Evolutionary conservation across 2,329 filamentous ascomycete genomes (phyloP).

Genomic region (Diatrype stigma): DNA sequence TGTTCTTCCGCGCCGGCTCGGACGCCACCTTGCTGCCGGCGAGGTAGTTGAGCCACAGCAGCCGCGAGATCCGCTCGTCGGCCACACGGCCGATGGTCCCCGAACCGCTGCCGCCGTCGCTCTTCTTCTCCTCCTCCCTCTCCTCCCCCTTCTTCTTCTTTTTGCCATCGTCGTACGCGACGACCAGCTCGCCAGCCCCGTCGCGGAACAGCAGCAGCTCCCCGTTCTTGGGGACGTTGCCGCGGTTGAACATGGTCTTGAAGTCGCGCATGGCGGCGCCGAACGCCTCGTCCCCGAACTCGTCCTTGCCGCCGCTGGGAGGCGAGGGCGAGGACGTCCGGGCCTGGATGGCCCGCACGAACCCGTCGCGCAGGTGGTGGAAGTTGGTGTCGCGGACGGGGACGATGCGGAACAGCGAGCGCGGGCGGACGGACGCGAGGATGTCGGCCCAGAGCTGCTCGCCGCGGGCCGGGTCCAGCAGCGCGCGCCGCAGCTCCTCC

Average conservation of each 20-base stretch:
- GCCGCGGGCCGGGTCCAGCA: constrained; percentile 66
- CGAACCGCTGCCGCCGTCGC: constrained; percentile 34
- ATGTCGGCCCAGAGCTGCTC: constrained; percentile 72
- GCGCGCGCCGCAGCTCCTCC: constrained; percentile 60
- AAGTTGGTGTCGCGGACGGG: constrained; percentile 95
- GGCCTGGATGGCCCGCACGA: constrained; percentile 78
- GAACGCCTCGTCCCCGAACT: constrained; percentile 69
- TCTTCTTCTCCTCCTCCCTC: too few species aligned
- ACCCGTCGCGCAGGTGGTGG: constrained; percentile 84
- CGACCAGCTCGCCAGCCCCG: constrained; percentile 58
- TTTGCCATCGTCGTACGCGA: constrained; percentile 60
- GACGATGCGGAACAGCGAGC: constrained; percentile 76
- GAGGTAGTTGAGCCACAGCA: constrained; percentile 88
- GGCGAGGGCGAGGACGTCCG: constrained; percentile 42
- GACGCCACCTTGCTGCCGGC: constrained; percentile 83
- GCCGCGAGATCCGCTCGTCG: constrained; percentile 75
- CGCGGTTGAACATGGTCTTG: constrained; percentile 75
- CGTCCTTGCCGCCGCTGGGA: constrained; percentile 20
- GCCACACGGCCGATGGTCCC: constrained; percentile 65
- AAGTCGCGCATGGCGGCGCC: constrained; percentile 72
- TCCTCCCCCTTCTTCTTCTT: too few species aligned
- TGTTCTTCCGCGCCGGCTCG: constrained; percentile 72
- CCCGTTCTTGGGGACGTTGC: constrained; percentile 74
- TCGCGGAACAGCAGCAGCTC: constrained; percentile 72
- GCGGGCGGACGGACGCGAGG: constrained; percentile 61